Conservation (phyloP, 73 alveolate species). For the Symbiodinium pilosum region DNA sequence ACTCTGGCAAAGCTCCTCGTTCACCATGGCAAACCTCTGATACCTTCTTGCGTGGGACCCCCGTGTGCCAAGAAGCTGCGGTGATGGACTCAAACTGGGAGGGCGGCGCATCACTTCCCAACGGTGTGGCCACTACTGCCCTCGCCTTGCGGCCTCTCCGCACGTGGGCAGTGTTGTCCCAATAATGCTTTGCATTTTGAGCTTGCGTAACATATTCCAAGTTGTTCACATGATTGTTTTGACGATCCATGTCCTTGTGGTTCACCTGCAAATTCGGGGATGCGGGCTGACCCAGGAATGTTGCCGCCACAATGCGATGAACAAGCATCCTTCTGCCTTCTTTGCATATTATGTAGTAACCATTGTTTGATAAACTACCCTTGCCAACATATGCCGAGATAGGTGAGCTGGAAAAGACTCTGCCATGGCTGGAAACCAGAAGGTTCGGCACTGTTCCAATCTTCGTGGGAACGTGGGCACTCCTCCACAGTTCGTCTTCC, state of each 20-base stretch:
- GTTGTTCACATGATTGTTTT: neutral
- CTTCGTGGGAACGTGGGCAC: neutral
- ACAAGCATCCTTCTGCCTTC: neutral
- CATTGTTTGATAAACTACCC: too few relatives aligned
- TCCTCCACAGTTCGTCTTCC: neutral
- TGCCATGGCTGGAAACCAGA: neutral
- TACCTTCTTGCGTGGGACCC: neutral
- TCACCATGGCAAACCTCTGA: neutral
- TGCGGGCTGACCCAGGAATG: neutral
- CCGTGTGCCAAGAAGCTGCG: neutral
- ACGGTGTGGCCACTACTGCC: neutral
- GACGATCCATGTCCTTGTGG: conserved; percentile 26
- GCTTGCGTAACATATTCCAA: conserved; percentile 14
- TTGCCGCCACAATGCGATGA: conserved; percentile 7
- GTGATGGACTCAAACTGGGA: neutral
- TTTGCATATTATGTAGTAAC: too few relatives aligned
- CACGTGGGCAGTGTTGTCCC: neutral
- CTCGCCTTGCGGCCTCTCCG: neutral
- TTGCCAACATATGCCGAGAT: too few relatives aligned
- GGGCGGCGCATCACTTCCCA: too few relatives aligned
- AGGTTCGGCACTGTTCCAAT: neutral
- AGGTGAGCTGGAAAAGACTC: neutral
- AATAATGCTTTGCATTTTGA: neutral
- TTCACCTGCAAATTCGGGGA: neutral
- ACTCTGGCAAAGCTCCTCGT: too few relatives aligned